Evolutionary conservation across 2,329 filamentous ascomycete species (phyloP), one percentile per base, ranked within the genome.

Genomic region (Coniochaeta sp.): DNA sequence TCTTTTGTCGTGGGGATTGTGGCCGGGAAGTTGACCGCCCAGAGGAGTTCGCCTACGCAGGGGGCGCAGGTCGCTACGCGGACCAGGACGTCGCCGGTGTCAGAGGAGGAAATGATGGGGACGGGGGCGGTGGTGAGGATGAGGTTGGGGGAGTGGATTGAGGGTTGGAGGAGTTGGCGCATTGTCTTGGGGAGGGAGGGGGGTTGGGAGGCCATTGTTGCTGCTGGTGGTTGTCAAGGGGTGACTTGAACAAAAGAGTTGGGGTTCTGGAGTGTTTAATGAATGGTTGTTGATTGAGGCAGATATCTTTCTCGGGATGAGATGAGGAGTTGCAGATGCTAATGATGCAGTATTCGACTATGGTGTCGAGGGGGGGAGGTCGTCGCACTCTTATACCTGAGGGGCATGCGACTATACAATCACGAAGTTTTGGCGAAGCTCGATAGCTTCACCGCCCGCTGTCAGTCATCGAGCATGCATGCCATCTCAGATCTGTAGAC

Each of bases 21-120:
- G 30, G 58, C 58, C 10, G 61, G 59, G 53, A 58, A 61, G 51
- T 55, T 50, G 22, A 49, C 22, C 16, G 51, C 58, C 66, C 66
- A 68, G 33, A 50, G 49, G 26, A 67, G 62, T 56, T 64, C 65
- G 53, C 64, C 63, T 46, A 61, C 58, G 57, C 62, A 65, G 12
- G 64, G 61, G 12, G 64, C 56, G 9, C 63, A 58, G 47, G 65
- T 61, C 45, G 63, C 57, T 22, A 66, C 64, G 30, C 59, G 61
- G 48, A 69, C 59, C 24, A 69, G 59, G 47, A 63, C 54, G 40
- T 64, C 60, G 30, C 59, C 54, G 2, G 61, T 60, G 46, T 58
- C 55, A 14, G 58, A 51, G 9, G 60, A 59, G 7, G 38, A 13
- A n/a, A n/a, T n/a, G n/a, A n/a, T 55, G 9, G 62, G 61, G 16